Conservation (phyloP, 192 early-diverging fungal genomes). For the Coemansia sp. region DNA sequence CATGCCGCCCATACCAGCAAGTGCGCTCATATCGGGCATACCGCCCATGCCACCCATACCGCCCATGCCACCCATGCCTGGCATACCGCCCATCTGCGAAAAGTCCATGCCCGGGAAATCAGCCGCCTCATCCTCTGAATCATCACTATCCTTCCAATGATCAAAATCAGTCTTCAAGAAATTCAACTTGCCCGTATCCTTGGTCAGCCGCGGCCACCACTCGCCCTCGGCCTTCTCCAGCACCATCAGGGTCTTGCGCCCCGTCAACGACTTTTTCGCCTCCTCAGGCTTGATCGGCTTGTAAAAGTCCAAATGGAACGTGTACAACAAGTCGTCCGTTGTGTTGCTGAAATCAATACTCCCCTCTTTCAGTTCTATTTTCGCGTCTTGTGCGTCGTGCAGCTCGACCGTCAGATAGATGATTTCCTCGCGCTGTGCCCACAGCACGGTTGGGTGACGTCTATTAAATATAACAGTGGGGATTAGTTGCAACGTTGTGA, state of each 20-base stretch:
- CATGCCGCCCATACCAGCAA: not conserved
- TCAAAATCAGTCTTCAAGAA: constrained; percentile 91
- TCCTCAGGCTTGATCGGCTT: constrained; percentile 70
- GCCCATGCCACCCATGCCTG: constrained; percentile 34
- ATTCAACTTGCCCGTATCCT: constrained; percentile 62
- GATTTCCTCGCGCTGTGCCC: constrained; percentile 84
- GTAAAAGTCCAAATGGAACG: constrained; percentile 72
- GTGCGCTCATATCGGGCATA: constrained; percentile 16
- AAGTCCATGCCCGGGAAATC: constrained; percentile 63
- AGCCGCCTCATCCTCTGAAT: constrained; percentile 74
- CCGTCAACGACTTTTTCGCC: constrained; percentile 65
- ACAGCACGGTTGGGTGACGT: constrained; percentile 71
- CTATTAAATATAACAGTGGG: constrained; percentile 15
- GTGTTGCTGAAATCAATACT: constrained; percentile 64
- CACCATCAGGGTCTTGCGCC: constrained; percentile 65
- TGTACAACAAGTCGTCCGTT: constrained; percentile 66
- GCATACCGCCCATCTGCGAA: constrained; percentile 60
- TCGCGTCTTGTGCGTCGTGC: constrained; percentile 61
- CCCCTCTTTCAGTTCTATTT: constrained; percentile 22
- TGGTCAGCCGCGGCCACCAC: constrained; percentile 86
- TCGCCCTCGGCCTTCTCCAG: constrained; percentile 72
- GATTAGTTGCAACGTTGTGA: not conserved
- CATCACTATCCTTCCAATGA: constrained; percentile 91
- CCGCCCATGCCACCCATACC: constrained; percentile 50
- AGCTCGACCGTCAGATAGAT: constrained; percentile 84